A percentile compares a stretch with the other conserved stretches of the same genome.
phyloP scores from a whole-genome alignment of 2,329 filamentous ascomycete species.

The Aspergillus sp. region DNA sequence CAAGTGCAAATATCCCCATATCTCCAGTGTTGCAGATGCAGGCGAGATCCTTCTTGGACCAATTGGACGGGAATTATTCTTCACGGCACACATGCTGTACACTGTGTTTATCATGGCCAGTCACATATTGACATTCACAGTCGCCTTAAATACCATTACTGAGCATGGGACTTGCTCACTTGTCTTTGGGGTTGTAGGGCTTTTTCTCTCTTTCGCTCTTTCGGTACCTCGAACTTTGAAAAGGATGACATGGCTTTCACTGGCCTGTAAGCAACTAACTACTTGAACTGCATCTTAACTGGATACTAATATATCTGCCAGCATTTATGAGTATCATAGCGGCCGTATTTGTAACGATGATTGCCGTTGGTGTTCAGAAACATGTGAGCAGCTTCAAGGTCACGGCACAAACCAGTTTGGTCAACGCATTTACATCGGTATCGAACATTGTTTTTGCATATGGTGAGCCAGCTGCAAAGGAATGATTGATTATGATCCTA shows the following conservation, averaged over 20 bases:
- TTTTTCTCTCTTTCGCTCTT: constrained; percentile 50
- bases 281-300: too few species aligned
- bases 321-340: constrained; percentile 55
- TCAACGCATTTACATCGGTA: constrained; percentile 27
- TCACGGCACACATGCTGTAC: constrained; percentile 38
- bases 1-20: constrained; percentile 31
- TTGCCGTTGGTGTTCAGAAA: constrained; percentile 17
- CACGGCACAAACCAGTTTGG: constrained; percentile 28
- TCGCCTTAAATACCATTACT: constrained; percentile 55
- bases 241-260: constrained; percentile 53
- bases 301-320: neutral
- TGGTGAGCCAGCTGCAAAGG: constrained; percentile 12
- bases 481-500: neutral
- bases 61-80: constrained; percentile 37
- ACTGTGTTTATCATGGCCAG: constrained; percentile 39
- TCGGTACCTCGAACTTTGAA: constrained; percentile 55
- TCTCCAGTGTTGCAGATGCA: constrained; percentile 41
- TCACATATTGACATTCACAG: constrained; percentile 41
- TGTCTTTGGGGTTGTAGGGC: constrained; percentile 50
- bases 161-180: constrained; percentile 55
- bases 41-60: constrained; percentile 37
- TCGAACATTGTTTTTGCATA: constrained; percentile 37
- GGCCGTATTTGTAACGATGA: constrained; percentile 36
- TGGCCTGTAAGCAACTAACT: constrained; percentile 33
- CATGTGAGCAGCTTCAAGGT: constrained; percentile 16